These are phyloP conservation scores for Zygotorulaspora mrakii DNA, from an alignment of 1,139 yeast species.

Conservation along the genomic window DNA sequence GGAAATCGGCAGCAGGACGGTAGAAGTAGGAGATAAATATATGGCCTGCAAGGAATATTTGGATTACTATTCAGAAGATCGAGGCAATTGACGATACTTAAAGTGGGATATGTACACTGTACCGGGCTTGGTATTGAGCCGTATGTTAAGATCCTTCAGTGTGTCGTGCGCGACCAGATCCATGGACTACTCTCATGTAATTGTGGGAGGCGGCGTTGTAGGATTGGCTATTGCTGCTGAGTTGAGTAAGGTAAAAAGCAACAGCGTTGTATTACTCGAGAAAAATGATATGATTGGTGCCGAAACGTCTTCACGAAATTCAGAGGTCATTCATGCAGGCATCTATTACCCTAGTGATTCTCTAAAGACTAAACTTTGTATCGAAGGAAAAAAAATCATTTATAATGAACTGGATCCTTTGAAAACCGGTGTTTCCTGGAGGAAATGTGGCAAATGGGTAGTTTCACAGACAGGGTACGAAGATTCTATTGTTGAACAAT, in stretches of 20 bases:
- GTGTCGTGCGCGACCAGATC: constrained; percentile 2
- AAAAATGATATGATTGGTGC: constrained; percentile 61
- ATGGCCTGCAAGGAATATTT: too few species aligned
- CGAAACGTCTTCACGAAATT: constrained; percentile 82
- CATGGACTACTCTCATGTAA: constrained; percentile 69
- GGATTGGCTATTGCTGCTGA: constrained; percentile 81
- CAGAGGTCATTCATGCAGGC: constrained; percentile 93
- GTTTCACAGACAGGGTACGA: constrained; percentile 75
- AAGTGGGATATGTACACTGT: not conserved
- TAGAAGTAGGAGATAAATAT: too few species aligned
- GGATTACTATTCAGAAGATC: too few species aligned
- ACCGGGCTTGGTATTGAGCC: not conserved
- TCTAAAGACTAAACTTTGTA: constrained; percentile 65
- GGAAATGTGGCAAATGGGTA: constrained; percentile 80
- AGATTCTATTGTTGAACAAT: constrained; percentile 50
- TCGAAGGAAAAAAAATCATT: constrained; percentile 66
- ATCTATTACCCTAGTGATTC: constrained; percentile 70
- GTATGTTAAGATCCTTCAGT: not conserved
- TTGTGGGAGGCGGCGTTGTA: constrained; percentile 85
- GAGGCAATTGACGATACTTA: too few species aligned
- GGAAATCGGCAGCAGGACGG: too few species aligned
- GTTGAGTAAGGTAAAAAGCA: constrained; percentile 46
- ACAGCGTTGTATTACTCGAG: constrained; percentile 62
- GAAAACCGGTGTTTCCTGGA: constrained; percentile 51
- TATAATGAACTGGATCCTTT: constrained; percentile 47